Base-by-base conservation (phyloP, 805 yeast species). In the Teunomyces panamensis region DNA sequence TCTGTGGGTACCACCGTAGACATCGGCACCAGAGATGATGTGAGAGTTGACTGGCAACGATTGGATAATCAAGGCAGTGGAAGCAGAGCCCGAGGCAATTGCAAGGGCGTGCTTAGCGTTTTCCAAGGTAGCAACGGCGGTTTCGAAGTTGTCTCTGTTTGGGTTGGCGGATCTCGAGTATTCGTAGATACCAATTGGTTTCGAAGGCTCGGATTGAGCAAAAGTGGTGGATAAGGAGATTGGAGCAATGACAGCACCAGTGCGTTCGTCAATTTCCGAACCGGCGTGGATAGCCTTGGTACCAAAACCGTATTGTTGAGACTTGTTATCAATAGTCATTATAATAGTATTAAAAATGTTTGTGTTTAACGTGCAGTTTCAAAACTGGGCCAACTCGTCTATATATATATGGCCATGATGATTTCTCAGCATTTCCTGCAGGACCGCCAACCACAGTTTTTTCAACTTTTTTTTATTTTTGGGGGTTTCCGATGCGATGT, bases 1-100 rank as follows among this genome's bases (percentile, higher is more conserved):
- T 68, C 96, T 78, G 74, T 88, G 94, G 49, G 96, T 88, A 58
- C 96, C 96, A 52, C 96, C 96, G 68, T 88, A 88, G 42, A 88
- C 96, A 60, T 88, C 96, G 57, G 87, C 90, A 59, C 87, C 83
- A 42, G 89, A 83, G 43, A 88, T 74, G 36, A 86, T 85, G 62
- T 89, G 94, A 36, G 87, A 75, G 42, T 84, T 85, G 53, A 80
- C 78, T 39, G 87, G 83, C 58, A 89, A 72, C 29, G 86, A 77
- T 68, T 88, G 96, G 59, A 87, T 71, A 39, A 88, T 74, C 56
- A 84, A 77, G 24, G 94, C 88, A 39, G 95, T 87, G 51, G 89
- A 77, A 43, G 96, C 95, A 44, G 90, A 84, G 45, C 96, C 96
- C n/a, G 95, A 86, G 32, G 87, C 70, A 64, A 87, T 84, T 13